phyloP scores from a whole-genome alignment of 2,329 filamentous ascomycete genomes.

The Neodidymelliopsis sp. region DNA sequence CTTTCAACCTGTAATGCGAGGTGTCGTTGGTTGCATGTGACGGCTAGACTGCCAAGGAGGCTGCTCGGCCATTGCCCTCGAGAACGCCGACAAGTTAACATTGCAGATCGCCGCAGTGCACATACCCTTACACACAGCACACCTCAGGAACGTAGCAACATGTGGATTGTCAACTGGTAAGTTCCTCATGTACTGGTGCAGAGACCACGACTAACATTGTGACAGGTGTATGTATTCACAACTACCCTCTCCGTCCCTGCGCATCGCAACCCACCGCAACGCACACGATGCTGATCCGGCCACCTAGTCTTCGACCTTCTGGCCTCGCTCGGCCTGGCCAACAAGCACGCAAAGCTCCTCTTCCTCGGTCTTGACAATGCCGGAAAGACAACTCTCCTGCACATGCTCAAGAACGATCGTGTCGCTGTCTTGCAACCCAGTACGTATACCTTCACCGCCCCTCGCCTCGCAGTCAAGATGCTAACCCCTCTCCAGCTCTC shows the following conservation, averaged over 20 bases:
- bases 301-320: conserved; percentile 81
- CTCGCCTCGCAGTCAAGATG: neutral
- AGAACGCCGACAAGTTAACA: conserved; percentile 17
- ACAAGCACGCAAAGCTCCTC: conserved; percentile 76
- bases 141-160: conserved; percentile 47
- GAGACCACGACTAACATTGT: neutral
- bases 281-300: conserved; percentile 25
- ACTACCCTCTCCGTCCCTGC: conserved; percentile 16
- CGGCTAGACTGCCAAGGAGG: conserved; percentile 9
- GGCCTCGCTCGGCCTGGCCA: conserved; percentile 82
- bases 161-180: conserved; percentile 93
- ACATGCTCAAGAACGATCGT: conserved; percentile 90
- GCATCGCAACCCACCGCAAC: conserved; percentile 3
- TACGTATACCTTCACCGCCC: conserved; percentile 18
- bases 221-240: conserved; percentile 27
- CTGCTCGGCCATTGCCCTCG: conserved; percentile 14
- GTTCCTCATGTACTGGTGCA: neutral
- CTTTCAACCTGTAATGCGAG: too few species aligned
- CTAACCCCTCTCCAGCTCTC: conserved; percentile 57
- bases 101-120: conserved; percentile 14
- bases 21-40: too few species aligned
- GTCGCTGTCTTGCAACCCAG: conserved; percentile 80
- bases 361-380: conserved; percentile 93
- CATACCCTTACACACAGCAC: conserved; percentile 6
- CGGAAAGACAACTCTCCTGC: conserved; percentile 87